Evolutionary conservation across 176 grass and related monocot species (phyloP).

Genomic region (bread wheat (Triticum aestivum)): IWGSC_CS_RefSeq_v2.1 NC_057799.1:564394156-564394655

Average conservation of each 20-base stretch:
- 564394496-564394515: slow-evolving; percentile 98
- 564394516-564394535: slow-evolving; percentile 96
- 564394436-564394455: slow-evolving; percentile 86
- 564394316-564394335: background rate
- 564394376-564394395: slow-evolving; percentile 98
- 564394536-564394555: slow-evolving; percentile 53
- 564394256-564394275: background rate
- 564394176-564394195: slow-evolving; percentile 90
- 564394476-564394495: slow-evolving; percentile 98
- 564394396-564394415: slow-evolving; percentile 99
- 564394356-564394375: slow-evolving; percentile 47
- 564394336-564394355: background rate
- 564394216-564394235: slow-evolving; percentile 42
- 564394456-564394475: slow-evolving; percentile 97
- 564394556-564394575: slow-evolving; percentile 18
- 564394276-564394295: background rate
- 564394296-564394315: slow-evolving; percentile 1
- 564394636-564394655: slow-evolving; percentile 85
- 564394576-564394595: slow-evolving; percentile 27
- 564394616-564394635: slow-evolving; percentile 89
- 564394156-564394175: slow-evolving; percentile 65
- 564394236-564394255: slow-evolving; percentile 29
- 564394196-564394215: slow-evolving; percentile 94
- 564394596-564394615: slow-evolving; percentile 21
- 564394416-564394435: slow-evolving; percentile 94